phyloP scores from a whole-genome alignment of 2,329 filamentous ascomycete genomes.

The Didymella segeticola region DNA sequence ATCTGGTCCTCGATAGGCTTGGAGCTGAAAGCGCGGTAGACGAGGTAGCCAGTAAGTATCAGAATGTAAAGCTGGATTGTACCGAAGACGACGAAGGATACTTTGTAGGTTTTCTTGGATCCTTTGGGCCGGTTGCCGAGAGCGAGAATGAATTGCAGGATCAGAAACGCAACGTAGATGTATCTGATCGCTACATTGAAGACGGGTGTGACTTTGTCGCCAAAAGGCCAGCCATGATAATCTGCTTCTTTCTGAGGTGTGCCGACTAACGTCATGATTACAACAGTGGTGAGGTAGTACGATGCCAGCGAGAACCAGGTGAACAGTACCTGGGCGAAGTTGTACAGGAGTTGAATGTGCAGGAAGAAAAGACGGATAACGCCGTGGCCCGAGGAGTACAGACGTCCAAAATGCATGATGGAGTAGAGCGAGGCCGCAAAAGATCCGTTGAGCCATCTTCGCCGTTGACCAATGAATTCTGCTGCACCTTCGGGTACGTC shows the following conservation, averaged over 20 bases:
- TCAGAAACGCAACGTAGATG: slow-evolving; percentile 83
- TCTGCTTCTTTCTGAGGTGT: slow-evolving; percentile 44
- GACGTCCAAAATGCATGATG: slow-evolving; percentile 93
- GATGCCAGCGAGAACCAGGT: slow-evolving; percentile 79
- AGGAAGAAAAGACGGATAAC: slow-evolving; percentile 96
- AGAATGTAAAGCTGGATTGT: slow-evolving; percentile 87
- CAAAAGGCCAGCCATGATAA: slow-evolving; percentile 79
- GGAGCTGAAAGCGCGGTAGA: slow-evolving; percentile 74
- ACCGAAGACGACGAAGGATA: slow-evolving; percentile 83
- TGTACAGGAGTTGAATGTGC: slow-evolving; percentile 92
- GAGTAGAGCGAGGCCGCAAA: slow-evolving; percentile 94
- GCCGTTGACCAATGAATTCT: slow-evolving; percentile 94
- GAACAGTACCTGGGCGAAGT: slow-evolving; percentile 82
- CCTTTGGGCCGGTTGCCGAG: slow-evolving; percentile 92
- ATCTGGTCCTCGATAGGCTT: slow-evolving; percentile 64
- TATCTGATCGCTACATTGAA: slow-evolving; percentile 90
- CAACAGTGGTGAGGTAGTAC: slow-evolving; percentile 91
- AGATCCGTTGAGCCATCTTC: slow-evolving; percentile 96
- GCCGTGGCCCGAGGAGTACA: slow-evolving; percentile 97
- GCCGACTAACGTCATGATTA: slow-evolving; percentile 95
- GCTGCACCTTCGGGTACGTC: slow-evolving; percentile 93
- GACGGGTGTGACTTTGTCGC: slow-evolving; percentile 78
- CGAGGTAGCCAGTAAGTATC: slow-evolving; percentile 81
- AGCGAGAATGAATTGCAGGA: slow-evolving; percentile 91
- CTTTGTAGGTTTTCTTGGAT: slow-evolving; percentile 86